Evolutionary conservation across 345 rosid species (phyloP).

Genomic region (Citrus sp.): DNA sequence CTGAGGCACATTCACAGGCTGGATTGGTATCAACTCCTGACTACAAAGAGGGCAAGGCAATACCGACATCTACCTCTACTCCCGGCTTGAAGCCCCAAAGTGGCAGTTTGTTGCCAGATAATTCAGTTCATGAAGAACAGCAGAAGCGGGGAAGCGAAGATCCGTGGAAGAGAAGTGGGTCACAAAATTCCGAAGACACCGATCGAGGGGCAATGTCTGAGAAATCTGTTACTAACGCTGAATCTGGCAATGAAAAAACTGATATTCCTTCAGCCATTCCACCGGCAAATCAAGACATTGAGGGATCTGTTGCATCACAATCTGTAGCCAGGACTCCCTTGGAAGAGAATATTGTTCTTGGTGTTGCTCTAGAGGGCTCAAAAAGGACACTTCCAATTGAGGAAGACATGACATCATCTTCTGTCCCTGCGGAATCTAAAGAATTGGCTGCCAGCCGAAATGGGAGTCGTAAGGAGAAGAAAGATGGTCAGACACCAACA

Average conservation of each 20-base stretch:
- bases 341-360: slow-evolving; percentile 86
- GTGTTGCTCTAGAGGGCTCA: slow-evolving; percentile 85
- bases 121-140: slow-evolving; percentile 26
- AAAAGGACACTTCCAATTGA: slow-evolving; percentile 90
- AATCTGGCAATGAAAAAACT: slow-evolving; percentile 19
- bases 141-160: slow-evolving; percentile 24
- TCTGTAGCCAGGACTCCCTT: slow-evolving; percentile 39
- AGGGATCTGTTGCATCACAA: slow-evolving; percentile 28
- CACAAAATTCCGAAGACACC: slow-evolving; percentile 19
- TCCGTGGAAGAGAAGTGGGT: slow-evolving; percentile 18
- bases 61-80: slow-evolving; percentile 19
- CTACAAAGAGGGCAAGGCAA: slow-evolving; percentile 33
- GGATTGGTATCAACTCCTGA: slow-evolving; percentile 28
- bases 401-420: slow-evolving; percentile 42
- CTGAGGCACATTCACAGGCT: slow-evolving; percentile 26
- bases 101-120: slow-evolving; percentile 7
- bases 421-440: slow-evolving; percentile 39
- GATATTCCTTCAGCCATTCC: slow-evolving; percentile 19
- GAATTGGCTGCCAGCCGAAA: slow-evolving; percentile 47
- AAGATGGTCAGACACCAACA: slow-evolving; percentile 35
- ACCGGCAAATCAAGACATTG: slow-evolving; percentile 37
- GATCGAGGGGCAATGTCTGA: slow-evolving; percentile 15
- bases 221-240: slow-evolving; percentile 17
- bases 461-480: slow-evolving; percentile 36
- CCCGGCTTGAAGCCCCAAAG: slow-evolving; percentile 24